Percentiles rank a stretch among this genome's conserved stretches.
Evolutionary conservation across 805 yeast species (phyloP).

Genomic region (Sungouiella blattae): DNA sequence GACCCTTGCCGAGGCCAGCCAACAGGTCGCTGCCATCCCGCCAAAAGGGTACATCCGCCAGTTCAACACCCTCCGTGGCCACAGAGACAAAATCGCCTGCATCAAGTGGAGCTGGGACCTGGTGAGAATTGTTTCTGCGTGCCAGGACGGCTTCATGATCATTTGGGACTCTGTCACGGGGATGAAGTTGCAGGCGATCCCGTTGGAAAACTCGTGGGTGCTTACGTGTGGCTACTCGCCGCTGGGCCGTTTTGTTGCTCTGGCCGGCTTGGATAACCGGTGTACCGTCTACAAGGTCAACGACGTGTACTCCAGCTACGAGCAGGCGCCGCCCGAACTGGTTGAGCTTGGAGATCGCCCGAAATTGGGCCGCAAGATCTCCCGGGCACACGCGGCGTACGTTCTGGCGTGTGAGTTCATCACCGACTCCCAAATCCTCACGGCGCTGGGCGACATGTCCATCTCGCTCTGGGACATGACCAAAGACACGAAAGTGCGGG

Average conservation of each 20-base stretch:
- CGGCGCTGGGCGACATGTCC: constrained; percentile 82
- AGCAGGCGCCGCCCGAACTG: constrained; percentile 1
- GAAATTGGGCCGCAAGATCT: constrained; percentile 5
- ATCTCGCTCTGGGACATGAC: constrained; percentile 76
- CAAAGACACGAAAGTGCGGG: constrained; percentile 50
- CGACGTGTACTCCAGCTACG: not conserved
- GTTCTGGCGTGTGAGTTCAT: constrained; percentile 71
- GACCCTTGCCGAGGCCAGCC: constrained; percentile 38
- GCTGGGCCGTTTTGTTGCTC: constrained; percentile 61
- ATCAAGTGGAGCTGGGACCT: constrained; percentile 68
- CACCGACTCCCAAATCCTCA: constrained; percentile 52
- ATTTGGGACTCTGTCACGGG: constrained; percentile 81
- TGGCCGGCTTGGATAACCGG: constrained; percentile 79
- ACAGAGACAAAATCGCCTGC: constrained; percentile 68
- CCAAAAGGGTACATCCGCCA: constrained; percentile 23
- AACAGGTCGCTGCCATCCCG: constrained; percentile 30
- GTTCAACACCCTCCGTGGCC: constrained; percentile 51
- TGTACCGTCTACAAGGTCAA: constrained; percentile 61
- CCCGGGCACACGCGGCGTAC: constrained; percentile 75
- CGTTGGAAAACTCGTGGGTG: constrained; percentile 76
- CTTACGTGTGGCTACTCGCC: constrained; percentile 72
- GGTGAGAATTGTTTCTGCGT: constrained; percentile 60
- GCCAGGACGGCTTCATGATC: constrained; percentile 83
- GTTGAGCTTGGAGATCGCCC: constrained; percentile 11
- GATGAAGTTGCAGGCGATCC: constrained; percentile 64